A percentile compares a stretch with the other conserved stretches of the same genome.
Evolutionary conservation across 345 rosid genomes (phyloP).

Genomic region (Kandelia obovata): DNA sequence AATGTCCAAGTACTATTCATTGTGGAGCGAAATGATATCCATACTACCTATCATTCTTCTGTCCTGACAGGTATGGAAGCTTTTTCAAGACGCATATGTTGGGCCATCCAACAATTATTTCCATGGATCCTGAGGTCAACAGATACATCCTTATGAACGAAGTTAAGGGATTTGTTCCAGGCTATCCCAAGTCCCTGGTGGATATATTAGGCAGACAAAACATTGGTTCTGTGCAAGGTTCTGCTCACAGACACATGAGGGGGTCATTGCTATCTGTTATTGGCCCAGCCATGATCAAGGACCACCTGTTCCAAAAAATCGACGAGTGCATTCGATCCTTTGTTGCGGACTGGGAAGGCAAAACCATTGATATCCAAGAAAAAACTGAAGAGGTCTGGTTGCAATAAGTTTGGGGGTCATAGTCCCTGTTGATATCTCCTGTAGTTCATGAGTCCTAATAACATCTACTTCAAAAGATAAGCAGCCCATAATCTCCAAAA

Average conservation of each 20-base stretch:
- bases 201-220: slow-evolving; percentile 19
- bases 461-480: background rate
- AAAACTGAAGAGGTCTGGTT: slow-evolving; percentile 19
- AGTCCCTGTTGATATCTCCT: background rate
- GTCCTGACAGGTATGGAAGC: slow-evolving; percentile 16
- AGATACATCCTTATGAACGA: slow-evolving; percentile 19
- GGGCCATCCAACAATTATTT: slow-evolving; percentile 21
- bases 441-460: background rate
- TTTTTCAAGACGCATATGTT: slow-evolving; percentile 21
- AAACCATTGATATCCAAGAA: slow-evolving; percentile 20
- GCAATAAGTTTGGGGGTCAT: background rate
- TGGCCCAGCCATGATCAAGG: slow-evolving; percentile 11
- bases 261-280: slow-evolving; percentile 17
- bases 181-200: slow-evolving; percentile 20
- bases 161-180: slow-evolving; percentile 24
- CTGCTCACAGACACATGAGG: slow-evolving; percentile 13
- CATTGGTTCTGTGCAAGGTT: slow-evolving; percentile 16
- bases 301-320: slow-evolving; percentile 4
- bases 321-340: slow-evolving; percentile 1
- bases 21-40: background rate
- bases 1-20: too few species aligned
- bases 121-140: slow-evolving; percentile 20
- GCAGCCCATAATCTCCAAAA: background rate
- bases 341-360: slow-evolving; percentile 16
- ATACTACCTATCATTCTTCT: background rate